Conservation (phyloP, 805 yeast species). For the Dipodascus geniculatus region DNA sequence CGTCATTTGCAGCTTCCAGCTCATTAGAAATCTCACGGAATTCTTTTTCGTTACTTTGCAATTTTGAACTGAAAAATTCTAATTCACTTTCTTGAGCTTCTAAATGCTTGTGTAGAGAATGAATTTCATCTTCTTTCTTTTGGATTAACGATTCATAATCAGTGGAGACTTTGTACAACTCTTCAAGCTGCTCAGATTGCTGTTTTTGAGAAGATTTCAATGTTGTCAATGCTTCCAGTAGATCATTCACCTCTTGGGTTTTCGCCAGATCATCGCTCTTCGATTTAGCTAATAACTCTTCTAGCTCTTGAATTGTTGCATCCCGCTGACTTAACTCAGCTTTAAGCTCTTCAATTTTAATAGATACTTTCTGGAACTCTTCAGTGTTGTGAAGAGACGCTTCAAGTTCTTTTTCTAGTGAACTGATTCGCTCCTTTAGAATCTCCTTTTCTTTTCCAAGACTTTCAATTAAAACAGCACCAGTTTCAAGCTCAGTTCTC, state of each 20-base stretch:
- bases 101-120: constrained; percentile 7
- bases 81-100: constrained; percentile 10
- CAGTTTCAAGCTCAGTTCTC: constrained; percentile 25
- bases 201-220: constrained; percentile 28
- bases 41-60: constrained; percentile 1
- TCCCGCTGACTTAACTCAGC: constrained; percentile 20
- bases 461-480: constrained; percentile 25
- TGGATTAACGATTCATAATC: constrained; percentile 27
- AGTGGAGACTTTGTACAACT: constrained; percentile 27
- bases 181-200: constrained; percentile 29
- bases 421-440: constrained; percentile 22
- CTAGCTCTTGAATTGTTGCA: constrained; percentile 18
- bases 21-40: constrained; percentile 4
- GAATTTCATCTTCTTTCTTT: constrained; percentile 18
- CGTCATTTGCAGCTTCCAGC: constrained; percentile 11
- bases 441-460: constrained; percentile 27
- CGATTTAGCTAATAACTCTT: constrained; percentile 20
- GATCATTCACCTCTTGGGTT: constrained; percentile 7
- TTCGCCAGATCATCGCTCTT: constrained; percentile 17
- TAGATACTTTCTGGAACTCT: neutral
- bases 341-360: constrained; percentile 12
- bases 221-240: neutral
- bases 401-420: constrained; percentile 23
- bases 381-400: constrained; percentile 14
- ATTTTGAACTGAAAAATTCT: constrained; percentile 5